Evolutionary conservation across 164 flowering plant species (phyloP).

Genomic region (Annona squamosa): DNA sequence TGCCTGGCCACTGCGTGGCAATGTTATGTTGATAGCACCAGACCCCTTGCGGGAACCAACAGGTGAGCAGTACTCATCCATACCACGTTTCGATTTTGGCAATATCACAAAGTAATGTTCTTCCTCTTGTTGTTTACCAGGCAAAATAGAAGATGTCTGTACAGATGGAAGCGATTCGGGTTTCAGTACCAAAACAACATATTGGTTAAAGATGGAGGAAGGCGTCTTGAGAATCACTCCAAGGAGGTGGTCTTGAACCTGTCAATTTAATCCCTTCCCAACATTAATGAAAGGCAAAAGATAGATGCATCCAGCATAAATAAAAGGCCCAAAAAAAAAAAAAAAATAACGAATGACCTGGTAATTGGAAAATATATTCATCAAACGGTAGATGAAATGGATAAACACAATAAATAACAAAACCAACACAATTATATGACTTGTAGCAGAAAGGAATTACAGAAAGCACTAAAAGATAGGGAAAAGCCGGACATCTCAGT

Average conservation of each 20-base stretch:
- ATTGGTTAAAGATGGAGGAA: conserved; percentile 43
- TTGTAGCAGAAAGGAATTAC: no score
- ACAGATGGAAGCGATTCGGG: conserved; percentile 45
- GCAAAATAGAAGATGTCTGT: conserved; percentile 21
- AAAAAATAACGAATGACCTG: no score
- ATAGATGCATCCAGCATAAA: background rate
- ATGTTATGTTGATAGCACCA: conserved; percentile 53
- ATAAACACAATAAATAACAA: no score
- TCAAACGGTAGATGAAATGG: no score
- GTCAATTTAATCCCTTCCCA: conserved; percentile 13
- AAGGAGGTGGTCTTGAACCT: conserved; percentile 83
- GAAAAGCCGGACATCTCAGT: no score
- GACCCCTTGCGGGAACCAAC: conserved; percentile 58
- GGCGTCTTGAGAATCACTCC: conserved; percentile 78
- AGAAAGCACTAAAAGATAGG: no score
- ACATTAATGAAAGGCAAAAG: background rate
- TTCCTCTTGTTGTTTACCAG: conserved; percentile 29
- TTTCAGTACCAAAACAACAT: conserved; percentile 64
- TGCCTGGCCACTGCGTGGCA: conserved; percentile 70
- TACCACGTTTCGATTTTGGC: conserved; percentile 58
- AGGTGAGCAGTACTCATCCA: conserved; percentile 48
- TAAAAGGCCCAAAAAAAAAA: no score
- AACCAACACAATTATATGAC: no score
- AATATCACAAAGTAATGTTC: conserved; percentile 22
- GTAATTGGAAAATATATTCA: no score